Evolutionary conservation across 1,139 yeast genomes (phyloP), one percentile per base, ranked within the genome.

Genomic region (Sugiyamaella grinbergsii): DNA sequence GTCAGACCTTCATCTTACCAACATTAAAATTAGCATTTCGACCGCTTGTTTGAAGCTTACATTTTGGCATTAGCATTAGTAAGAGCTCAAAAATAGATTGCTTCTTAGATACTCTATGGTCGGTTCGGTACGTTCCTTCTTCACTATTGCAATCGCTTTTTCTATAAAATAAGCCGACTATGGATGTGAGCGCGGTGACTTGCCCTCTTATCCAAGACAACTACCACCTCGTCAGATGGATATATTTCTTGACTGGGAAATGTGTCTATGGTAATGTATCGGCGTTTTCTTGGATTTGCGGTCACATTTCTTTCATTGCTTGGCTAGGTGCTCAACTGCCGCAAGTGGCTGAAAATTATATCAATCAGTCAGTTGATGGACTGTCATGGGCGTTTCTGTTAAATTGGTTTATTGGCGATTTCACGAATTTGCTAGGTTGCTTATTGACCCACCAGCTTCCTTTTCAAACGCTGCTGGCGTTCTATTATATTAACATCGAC

Each of bases 291-390:
- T 63, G 62, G 62, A 37, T 58, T 5, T 50, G 77, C 19, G 85
- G 86, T 1, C 72, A 75, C 26, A 59, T 78, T 8, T 80, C 86
- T 0, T 73, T 83, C 49, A 68, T 75, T 8, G 73, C 87, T 49
- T 90, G 97, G 87, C 74, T 90, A 40, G 82, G 90, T 60, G 96
- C 97, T 0, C 94, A 88, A 65, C 69, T 88, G 22, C 98, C 98
- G 0, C 98, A 91, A 65, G 83, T 89, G 16, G 69, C 82, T 53
- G 81, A 83, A 62, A 91, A 91, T 62, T 87, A 85, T 67, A 73
- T 73, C 29, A 80, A 77, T 64, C 83, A 87, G 62, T 84, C 95
- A 0, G 95, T 94, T 1, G 95, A 84, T 34, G 98, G 97, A 1
- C 75, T 93, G 26, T 85, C 96, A 5, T 79, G 85, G n/a, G 76